Base-by-base conservation (phyloP, 768 basidiomycete genomes). In the Termitomyces sp. region DNA sequence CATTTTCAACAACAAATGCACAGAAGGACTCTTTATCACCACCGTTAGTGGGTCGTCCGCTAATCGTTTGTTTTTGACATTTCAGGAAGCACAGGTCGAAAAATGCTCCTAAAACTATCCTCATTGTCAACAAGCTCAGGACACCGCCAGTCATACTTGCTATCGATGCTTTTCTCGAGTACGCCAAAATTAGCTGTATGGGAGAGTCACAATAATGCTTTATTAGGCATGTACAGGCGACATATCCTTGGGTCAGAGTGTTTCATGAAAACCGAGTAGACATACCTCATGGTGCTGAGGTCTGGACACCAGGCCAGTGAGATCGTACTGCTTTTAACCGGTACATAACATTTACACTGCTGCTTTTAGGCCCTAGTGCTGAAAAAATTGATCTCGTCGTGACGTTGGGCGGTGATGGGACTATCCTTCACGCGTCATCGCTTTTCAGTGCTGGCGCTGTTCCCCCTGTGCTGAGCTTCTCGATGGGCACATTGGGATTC, bases 361-460 rank as follows among this genome's bases (percentile, higher is more conserved):
- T 20, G 5, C 36, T 43, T 44, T 54, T 63, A 76, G 79, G 79
- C 47, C 77, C 75, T 45, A 72, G 74, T 50, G 75, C 86, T 3
- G 76, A 85, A 62, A 80, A 79, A 55, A 90, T 96, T 57, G 90
- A 94, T 68, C 76, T 98, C 9, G 87, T 97, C 20, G 84, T 97
- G 28, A 96, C 95, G 0, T 73, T 98, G 1, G 95, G 95, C 46
- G 95, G 95, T 35, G 95, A 98, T 67, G 95, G 95, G 9, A 97
- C 95, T 5, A 94, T 97, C 50, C 79, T 98, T 1, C 94, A 95
- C 67, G 92, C 93, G 0, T 94, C 94, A 1, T 92, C 92, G 7
- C 74, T 98, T 9, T 98, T 98, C 71, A 90, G 86, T 63, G 76
- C 84, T 3, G 92, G 90, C n/a, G 90, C 90, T 22, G 94, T 97